Evolutionary conservation across 2,329 filamentous ascomycete genomes (phyloP).

Genomic region (Gnomoniopsis sp.): DNA sequence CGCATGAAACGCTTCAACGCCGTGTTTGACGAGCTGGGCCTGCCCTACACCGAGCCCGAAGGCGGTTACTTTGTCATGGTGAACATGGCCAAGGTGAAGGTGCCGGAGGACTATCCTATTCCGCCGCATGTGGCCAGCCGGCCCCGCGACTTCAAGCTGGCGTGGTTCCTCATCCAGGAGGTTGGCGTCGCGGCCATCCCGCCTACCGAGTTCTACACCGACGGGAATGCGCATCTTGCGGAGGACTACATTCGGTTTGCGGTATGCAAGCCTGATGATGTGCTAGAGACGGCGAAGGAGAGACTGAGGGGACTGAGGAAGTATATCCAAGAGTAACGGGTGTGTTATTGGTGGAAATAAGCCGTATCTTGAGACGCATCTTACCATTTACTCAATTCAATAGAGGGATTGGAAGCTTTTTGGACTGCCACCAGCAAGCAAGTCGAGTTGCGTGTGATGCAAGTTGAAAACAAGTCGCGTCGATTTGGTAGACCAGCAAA

Average conservation of each 20-base stretch:
- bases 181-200: slow-evolving; percentile 94
- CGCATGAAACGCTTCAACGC: slow-evolving; percentile 88
- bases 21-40: slow-evolving; percentile 69
- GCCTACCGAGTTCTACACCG: slow-evolving; percentile 95
- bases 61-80: slow-evolving; percentile 97
- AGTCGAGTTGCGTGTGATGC: too few species aligned
- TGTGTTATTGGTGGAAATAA: too few species aligned
- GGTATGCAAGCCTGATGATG: slow-evolving; percentile 89
- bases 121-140: slow-evolving; percentile 82
- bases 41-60: slow-evolving; percentile 88
- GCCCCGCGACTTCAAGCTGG: slow-evolving; percentile 88
- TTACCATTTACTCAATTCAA: too few species aligned
- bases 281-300: slow-evolving; percentile 76
- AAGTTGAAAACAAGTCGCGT: too few species aligned
- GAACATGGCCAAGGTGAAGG: slow-evolving; percentile 82
- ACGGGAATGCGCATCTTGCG: slow-evolving; percentile 75
- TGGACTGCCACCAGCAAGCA: background rate
- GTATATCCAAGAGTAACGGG: slow-evolving; percentile 49
- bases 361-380: too few species aligned
- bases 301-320: slow-evolving; percentile 69
- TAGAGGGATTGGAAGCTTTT: too few species aligned
- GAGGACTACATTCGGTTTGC: slow-evolving; percentile 95
- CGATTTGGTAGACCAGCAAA: background rate
- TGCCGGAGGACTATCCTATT: slow-evolving; percentile 83
- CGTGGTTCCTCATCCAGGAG: slow-evolving; percentile 97